A percentile compares a stretch with the other conserved stretches of the same genome.
Evolutionary conservation across 192 early-diverging fungal genomes (phyloP).

Genomic region (Linnemannia elongata): DNA sequence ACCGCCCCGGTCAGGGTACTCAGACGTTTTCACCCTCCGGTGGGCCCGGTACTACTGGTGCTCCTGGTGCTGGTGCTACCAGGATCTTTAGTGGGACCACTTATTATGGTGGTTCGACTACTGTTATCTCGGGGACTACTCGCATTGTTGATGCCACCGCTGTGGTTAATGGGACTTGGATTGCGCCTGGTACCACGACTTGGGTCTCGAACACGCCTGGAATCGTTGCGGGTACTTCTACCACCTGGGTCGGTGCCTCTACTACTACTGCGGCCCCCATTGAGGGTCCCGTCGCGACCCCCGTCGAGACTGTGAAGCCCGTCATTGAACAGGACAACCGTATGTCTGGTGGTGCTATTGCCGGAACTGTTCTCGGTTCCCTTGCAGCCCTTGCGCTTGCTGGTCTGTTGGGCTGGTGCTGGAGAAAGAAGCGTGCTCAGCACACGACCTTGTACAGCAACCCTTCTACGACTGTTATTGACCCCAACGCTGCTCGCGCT

Average conservation of each 20-base stretch:
- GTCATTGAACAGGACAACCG: not conserved
- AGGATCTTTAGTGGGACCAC: constrained; percentile 16
- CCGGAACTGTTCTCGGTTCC: constrained; percentile 43
- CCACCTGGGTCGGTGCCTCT: not conserved
- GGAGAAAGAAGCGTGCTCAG: constrained; percentile 43
- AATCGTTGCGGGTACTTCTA: constrained; percentile 14
- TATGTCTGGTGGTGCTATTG: constrained; percentile 39
- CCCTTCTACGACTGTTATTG: not conserved
- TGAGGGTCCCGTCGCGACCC: not conserved
- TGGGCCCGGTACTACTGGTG: not conserved
- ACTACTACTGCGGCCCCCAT: constrained; percentile 11
- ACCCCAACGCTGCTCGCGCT: not conserved
- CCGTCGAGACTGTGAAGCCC: not conserved
- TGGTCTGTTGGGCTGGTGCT: constrained; percentile 36
- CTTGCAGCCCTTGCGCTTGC: constrained; percentile 17
- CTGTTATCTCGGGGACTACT: constrained; percentile 15
- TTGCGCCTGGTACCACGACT: constrained; percentile 20
- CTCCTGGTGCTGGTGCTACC: not conserved
- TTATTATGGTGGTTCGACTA: constrained; percentile 14
- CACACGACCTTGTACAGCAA: constrained; percentile 21
- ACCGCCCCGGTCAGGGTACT: constrained; percentile 27
- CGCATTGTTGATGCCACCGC: constrained; percentile 25
- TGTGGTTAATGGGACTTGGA: constrained; percentile 12
- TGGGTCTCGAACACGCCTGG: constrained; percentile 23
- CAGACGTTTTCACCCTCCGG: constrained; percentile 5